phyloP scores from a whole-genome alignment of 176 grass and related monocot species.

The Triticum monococcum region DNA sequence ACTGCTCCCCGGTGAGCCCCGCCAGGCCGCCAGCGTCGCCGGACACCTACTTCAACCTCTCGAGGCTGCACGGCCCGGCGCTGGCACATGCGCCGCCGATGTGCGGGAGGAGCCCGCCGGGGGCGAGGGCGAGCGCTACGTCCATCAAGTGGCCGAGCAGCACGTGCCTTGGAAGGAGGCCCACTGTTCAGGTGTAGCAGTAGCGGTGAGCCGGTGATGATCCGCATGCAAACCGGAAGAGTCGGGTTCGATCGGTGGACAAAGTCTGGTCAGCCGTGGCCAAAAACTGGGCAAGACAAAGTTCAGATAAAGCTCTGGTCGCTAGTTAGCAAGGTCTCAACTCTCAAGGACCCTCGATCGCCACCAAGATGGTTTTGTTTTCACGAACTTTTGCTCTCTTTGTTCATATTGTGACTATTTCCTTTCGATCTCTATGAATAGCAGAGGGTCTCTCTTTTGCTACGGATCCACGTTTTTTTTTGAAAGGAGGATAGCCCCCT shows the following conservation, averaged over 20 bases:
- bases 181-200: not conserved
- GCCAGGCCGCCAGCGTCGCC: slow-evolving; percentile 4
- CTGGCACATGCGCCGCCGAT: not conserved
- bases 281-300: not conserved
- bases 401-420: no score
- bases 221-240: not conserved
- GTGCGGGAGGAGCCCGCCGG: not conserved
- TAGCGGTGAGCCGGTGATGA: not conserved
- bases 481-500: no score
- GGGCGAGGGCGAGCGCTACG: not conserved
- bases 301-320: not conserved
- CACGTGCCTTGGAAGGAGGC: not conserved
- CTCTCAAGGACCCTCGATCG: no score
- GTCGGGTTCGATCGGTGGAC: not conserved
- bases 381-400: no score
- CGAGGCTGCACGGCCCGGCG: not conserved
- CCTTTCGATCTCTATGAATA: no score
- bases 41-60: slow-evolving; percentile 23
- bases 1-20: slow-evolving; percentile 15
- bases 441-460: no score
- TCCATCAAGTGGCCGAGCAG: slow-evolving; percentile 21
- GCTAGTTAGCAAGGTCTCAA: no score
- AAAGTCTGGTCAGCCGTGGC: not conserved
- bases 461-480: no score
- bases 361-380: no score